A percentile compares a stretch with the other conserved stretches of the same genome.
Evolutionary conservation across 2,329 filamentous ascomycete genomes (phyloP).

Genomic region (Beauveria sp.): DNA sequence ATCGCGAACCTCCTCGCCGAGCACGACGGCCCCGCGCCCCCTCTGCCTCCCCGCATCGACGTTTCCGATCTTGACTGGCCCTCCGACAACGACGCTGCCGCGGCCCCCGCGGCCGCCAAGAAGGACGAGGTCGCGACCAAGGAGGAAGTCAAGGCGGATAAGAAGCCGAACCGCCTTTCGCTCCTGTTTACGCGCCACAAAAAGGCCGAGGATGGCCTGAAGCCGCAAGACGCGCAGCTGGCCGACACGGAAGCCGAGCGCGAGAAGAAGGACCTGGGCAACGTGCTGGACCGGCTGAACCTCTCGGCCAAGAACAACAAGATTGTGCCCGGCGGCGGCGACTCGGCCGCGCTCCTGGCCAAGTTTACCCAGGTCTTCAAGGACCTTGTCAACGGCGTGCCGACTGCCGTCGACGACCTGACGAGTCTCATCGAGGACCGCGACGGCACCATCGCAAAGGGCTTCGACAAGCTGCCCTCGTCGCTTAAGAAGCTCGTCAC

Average conservation of each 20-base stretch:
- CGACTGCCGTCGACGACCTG: constrained; percentile 90
- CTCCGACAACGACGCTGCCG: constrained; percentile 23
- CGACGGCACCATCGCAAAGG: constrained; percentile 50
- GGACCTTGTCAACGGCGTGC: constrained; percentile 85
- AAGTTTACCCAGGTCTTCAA: constrained; percentile 87
- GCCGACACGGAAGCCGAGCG: constrained; percentile 34
- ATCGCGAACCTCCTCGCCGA: constrained; percentile 34
- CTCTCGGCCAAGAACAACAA: constrained; percentile 78
- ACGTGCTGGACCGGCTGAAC: constrained; percentile 77
- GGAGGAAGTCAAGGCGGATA: constrained; percentile 20
- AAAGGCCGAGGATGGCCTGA: constrained; percentile 31
- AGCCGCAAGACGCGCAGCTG: constrained; percentile 15
- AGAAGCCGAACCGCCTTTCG: constrained; percentile 28
- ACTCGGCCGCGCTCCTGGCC: constrained; percentile 68
- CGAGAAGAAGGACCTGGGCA: constrained; percentile 64
- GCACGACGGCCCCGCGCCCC: constrained; percentile 38
- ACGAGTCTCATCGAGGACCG: constrained; percentile 52
- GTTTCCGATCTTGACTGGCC: constrained; percentile 44
- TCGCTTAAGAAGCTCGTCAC: constrained; percentile 83
- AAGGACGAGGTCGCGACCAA: constrained; percentile 3
- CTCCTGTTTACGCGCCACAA: constrained; percentile 30
- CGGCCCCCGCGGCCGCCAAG: constrained; percentile 10
- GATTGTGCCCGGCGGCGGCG: constrained; percentile 74
- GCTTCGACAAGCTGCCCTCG: constrained; percentile 61
- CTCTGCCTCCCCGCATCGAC: constrained; percentile 46